These are phyloP conservation scores for Neonectria sp. DNA, from an alignment of 2,329 filamentous ascomycete species.

Conservation along the genomic window DNA sequence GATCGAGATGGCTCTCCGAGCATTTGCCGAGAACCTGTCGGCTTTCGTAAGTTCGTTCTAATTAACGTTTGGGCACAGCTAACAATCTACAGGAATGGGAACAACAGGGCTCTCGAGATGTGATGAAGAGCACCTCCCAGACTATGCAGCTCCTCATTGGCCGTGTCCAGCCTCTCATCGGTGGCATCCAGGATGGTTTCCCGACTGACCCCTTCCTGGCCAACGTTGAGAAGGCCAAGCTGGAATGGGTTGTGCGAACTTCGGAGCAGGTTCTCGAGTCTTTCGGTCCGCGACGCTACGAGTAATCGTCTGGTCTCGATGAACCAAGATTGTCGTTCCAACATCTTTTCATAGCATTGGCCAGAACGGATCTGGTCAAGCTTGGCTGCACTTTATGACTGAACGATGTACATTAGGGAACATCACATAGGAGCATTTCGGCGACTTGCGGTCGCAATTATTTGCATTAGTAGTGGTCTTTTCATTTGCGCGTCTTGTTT, in stretches of 20 bases:
- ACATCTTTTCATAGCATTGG: conserved; percentile 5
- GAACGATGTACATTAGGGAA: conserved; percentile 48
- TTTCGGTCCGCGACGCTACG: conserved; percentile 51
- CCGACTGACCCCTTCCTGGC: conserved; percentile 58
- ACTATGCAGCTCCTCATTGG: conserved; percentile 57
- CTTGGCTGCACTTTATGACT: conserved; percentile 37
- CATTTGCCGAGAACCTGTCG: conserved; percentile 64
- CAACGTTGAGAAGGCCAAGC: conserved; percentile 55
- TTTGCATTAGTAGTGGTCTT: conserved; percentile 45
- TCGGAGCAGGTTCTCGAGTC: conserved; percentile 55
- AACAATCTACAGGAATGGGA: conserved; percentile 56
- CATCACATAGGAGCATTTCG: conserved; percentile 42
- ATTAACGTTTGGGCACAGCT: conserved; percentile 12
- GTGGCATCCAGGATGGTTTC: conserved; percentile 54
- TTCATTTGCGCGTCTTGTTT: conserved; percentile 36
- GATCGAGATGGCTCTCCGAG: conserved; percentile 72
- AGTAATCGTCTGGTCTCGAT: conserved; percentile 36
- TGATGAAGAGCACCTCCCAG: conserved; percentile 56
- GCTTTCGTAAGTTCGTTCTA: conserved; percentile 63
- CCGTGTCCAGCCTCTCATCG: conserved; percentile 53
- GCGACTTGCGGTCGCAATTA: conserved; percentile 24
- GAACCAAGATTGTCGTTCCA: not conserved
- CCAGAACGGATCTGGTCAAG: conserved; percentile 13
- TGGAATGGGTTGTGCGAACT: conserved; percentile 57
- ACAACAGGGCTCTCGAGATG: conserved; percentile 53